Evolutionary conservation across 23 red algal species (phyloP).

Genomic region (Cyanidium caldarium): DNA sequence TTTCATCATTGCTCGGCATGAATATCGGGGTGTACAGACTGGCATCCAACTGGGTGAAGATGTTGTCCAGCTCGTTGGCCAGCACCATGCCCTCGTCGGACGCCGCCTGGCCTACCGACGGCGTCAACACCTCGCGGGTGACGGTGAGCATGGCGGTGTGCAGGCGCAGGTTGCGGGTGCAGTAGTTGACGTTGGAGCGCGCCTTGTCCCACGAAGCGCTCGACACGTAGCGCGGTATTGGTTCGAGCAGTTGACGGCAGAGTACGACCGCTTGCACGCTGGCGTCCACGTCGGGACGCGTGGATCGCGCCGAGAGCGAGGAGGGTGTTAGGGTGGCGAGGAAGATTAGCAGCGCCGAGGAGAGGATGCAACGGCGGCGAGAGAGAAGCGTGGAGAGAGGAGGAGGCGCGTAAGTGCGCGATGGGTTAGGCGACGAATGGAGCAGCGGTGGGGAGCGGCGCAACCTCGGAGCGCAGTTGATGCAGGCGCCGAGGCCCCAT

Average conservation of each 20-base stretch:
- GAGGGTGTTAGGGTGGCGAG: too few species aligned
- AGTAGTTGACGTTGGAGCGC: conserved; percentile 92
- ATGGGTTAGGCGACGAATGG: too few species aligned
- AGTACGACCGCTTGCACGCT: not conserved
- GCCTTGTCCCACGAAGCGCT: conserved; percentile 69
- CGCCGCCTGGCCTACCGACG: conserved; percentile 12
- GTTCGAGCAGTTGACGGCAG: conserved; percentile 8
- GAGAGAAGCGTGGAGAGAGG: too few species aligned
- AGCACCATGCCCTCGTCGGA: conserved; percentile 25
- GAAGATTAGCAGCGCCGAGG: too few species aligned
- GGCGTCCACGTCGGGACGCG: too few species aligned
- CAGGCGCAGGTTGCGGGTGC: conserved; percentile 66
- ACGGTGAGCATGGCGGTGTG: conserved; percentile 33
- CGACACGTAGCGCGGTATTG: conserved; percentile 7
- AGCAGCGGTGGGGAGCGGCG: too few species aligned
- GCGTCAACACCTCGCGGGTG: not conserved
- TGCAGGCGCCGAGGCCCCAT: too few species aligned
- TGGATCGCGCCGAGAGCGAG: too few species aligned
- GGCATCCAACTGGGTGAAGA: conserved; percentile 83
- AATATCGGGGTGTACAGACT: conserved; percentile 81
- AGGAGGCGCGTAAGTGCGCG: too few species aligned
- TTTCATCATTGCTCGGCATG: conserved; percentile 57
- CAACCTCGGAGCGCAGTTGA: too few species aligned
- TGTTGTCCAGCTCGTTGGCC: conserved; percentile 39
- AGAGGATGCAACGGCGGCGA: too few species aligned